Base-by-base conservation (phyloP, 192 early-diverging fungal species). In the Funneliformis geosporum region DNA sequence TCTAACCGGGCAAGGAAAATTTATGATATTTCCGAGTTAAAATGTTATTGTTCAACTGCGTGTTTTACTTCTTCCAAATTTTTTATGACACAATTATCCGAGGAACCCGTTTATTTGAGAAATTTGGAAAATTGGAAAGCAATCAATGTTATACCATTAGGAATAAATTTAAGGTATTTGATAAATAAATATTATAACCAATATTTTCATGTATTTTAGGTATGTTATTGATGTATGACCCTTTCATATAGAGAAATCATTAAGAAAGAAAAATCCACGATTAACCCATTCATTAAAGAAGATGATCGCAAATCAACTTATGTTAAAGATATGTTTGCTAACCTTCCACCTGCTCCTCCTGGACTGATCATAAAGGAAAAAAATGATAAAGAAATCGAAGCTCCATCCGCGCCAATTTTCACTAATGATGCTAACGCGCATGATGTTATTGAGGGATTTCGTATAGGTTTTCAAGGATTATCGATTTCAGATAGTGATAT, bases 31-130 rank as follows among this genome's bases (percentile, higher is more conserved):
- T 86, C 89, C 0, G 90, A 92, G 60, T 84, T 93, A 10, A 85
- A 87, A 43, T 78, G 82, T 60, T 97, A 87, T 76, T 97, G 96
- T 75, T 92, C 92, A 8, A 85, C 85, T 46, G 78, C 77, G 0
- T 97, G 96, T 79, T 85, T 93, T 79, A 90, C 90, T 1, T 90
- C 90, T 14, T 94, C 94, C 8, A 88, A 86, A 23, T 94, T 93
- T 81, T 90, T 89, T 74, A 82, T 67, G 33, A 78, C 86, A 16
- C 96, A 97, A 85, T 74, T 97, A 33, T 87, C 91, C 0, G 89
- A 90, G 10, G 93, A 96, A 70, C 92, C 96, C 0, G 74, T 93
- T 0, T 97, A 93, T 83, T 85, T 94, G 79, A 81, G 86, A 40
- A 85, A 90, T 71, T 61, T 75, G 0, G 81, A 89, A 67, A 39